Base-by-base conservation (phyloP, 371 early-diverging fungal species). In the Haplosporangium sp. region DNA sequence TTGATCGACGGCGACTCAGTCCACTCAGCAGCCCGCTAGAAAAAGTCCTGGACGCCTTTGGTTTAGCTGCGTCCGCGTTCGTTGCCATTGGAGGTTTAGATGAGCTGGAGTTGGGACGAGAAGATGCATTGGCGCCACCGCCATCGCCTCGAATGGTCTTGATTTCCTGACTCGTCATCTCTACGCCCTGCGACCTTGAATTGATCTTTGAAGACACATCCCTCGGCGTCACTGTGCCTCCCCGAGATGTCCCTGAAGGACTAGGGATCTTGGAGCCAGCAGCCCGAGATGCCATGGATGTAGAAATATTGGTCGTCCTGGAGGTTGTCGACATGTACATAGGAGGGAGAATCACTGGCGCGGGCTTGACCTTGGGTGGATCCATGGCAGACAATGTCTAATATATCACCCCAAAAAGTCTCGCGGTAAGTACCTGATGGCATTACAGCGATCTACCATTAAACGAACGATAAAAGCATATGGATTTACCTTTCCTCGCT, bases 321-420 rank as follows among this genome's bases (percentile, higher is more conserved):
- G 76, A 59, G 6, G 64, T 58, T 1, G 71, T 70, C 4, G 76
- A 76, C 76, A 76, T 76, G 64, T 76, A 76, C 76, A 76, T 76
- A 9, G 76, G 76, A 13, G 76, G 76, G 37, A 76, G 55, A 36
- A 76, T 59, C 1, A 67, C 62, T 38, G 71, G 71, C 9, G 67
- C 59, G 23, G 76, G 67, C 43, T 76, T 76, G 6, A 53, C 70
- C 58, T 76, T 76, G 37, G 76, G 76, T 16, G 76, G 76, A n/a
- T 76, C 76, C 76, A 76, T 67, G 12, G 77, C 76, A 20, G 70
- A 70, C 6, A 70, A 42, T 16, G 71, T 76, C 75, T 74, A 55
- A 20, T 40, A 16, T 12, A 37, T 12, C 21, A 18, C 20, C 29
- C 29, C 29, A 29, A 29, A 29, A 43, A 29, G 48, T 4, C 29